Evolutionary conservation across 2,329 filamentous ascomycete genomes (phyloP).

Genomic region (Pseudogymnoascus verrucosus): DNA sequence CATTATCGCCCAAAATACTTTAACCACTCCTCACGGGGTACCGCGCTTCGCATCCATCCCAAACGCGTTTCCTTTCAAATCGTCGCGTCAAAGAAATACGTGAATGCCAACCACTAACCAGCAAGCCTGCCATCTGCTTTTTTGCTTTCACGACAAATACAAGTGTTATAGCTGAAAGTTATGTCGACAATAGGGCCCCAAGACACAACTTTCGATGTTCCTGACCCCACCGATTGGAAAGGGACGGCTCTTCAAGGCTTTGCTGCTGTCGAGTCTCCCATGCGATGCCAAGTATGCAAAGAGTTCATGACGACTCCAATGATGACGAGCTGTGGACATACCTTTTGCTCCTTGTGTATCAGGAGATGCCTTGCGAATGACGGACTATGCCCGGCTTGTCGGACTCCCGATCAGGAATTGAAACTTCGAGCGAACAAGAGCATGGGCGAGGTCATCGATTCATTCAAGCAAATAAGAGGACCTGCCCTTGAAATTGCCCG

Average conservation of each 20-base stretch:
- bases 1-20: background rate
- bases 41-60: background rate
- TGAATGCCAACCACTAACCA: background rate
- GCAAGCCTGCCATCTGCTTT: background rate
- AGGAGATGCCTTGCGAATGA: constrained; percentile 74
- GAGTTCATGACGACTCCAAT: constrained; percentile 94
- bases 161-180: background rate
- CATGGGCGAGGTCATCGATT: constrained; percentile 74
- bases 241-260: constrained; percentile 59
- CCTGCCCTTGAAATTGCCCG: constrained; percentile 58
- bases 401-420: constrained; percentile 69
- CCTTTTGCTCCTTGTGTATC: constrained; percentile 95
- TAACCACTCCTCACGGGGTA: background rate
- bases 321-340: constrained; percentile 90
- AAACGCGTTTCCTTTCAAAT: background rate
- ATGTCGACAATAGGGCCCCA: background rate
- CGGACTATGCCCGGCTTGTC: constrained; percentile 81
- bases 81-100: background rate
- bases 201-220: constrained; percentile 35
- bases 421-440: constrained; percentile 79
- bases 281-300: constrained; percentile 96
- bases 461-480: constrained; percentile 60
- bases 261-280: constrained; percentile 66
- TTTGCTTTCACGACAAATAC: background rate
- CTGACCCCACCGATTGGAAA: constrained; percentile 83